These are phyloP conservation scores for Juglanconis juglandina DNA, from an alignment of 2,329 filamentous ascomycete species.

Conservation along the genomic window DNA sequence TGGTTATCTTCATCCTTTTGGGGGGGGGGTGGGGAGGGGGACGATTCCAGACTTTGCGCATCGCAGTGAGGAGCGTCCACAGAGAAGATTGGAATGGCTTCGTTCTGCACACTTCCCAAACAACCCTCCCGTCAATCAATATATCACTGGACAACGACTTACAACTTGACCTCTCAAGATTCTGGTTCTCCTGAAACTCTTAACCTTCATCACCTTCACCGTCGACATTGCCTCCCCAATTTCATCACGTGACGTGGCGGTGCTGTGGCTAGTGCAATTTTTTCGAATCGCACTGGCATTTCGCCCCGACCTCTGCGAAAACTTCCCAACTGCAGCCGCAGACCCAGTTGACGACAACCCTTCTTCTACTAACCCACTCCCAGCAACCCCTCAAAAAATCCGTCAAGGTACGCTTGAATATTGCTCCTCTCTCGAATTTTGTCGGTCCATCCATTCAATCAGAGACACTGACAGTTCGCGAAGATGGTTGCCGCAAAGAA, in stretches of 20 bases:
- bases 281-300: conserved; percentile 4
- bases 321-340: conserved; percentile 3
- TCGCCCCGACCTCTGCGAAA: conserved; percentile 4
- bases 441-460: not conserved
- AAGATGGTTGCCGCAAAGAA: conserved; percentile 99
- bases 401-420: conserved; percentile 17
- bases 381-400: conserved; percentile 17
- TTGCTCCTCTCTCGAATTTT: not conserved
- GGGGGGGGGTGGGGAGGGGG: too few species aligned
- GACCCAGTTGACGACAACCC: conserved; percentile 12
- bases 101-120: too few species aligned
- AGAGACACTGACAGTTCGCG: conserved; percentile 9
- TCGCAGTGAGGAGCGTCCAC: too few species aligned
- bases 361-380: conserved; percentile 11
- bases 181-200: too few species aligned
- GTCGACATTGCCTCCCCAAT: too few species aligned
- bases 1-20: too few species aligned
- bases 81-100: too few species aligned
- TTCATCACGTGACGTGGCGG: conserved; percentile 4
- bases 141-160: too few species aligned
- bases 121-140: too few species aligned
- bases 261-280: conserved; percentile 10
- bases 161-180: too few species aligned
- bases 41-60: too few species aligned
- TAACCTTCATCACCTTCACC: not conserved